Evolutionary conservation across 192 early-diverging fungal species (phyloP), one percentile per base, ranked within the genome.

Genomic region (Linnemannia hyalina): DNA sequence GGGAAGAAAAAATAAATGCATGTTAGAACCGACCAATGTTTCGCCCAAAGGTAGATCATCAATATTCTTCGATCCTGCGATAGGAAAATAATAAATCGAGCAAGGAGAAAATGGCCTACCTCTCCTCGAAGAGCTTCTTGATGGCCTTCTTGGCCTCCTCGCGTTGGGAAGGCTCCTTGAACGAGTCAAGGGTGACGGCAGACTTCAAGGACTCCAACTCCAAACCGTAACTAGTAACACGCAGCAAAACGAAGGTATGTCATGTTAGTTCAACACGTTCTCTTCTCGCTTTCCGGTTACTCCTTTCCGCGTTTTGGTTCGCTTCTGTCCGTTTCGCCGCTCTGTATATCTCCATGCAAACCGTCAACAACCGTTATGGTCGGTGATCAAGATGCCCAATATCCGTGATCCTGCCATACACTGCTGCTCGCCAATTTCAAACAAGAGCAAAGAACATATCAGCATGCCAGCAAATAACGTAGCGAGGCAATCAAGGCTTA

Each of bases 71-170:
- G 18, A 60, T 0, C 55, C 22, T 68, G 60, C 20, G 9, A 6
- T 15, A 55, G 9, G 68, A 68, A 49, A 80, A 73, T 60, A 38
- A 11, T 0, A 4, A 13, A 6, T 26, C 55, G 16, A 29, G 60
- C 38, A 40, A 40, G 38, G 38, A 40, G 29, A 40, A 72, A 42
- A 41, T n/a, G 15, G 42, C 70, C 42, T 81, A 86, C 84, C 84
- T 95, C 92, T 99, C 97, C 94, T 99, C 94, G 88, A 99, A 97
- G 81, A 96, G 92, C 93, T 95, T 96, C 93, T 96, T 98, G 91
- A 99, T 92, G 88, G 94, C 94, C 94, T 98, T 98, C 93, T 96
- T 97, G 91, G 97, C 94, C 44, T 93, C 92, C 73, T 93, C 86
- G 83, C 97, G 95, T 92, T 98, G 97, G 85, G 97, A 90, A 77